Conservation (phyloP, 352 stramenopile genomes). For the Phytopythium litorale region DNA sequence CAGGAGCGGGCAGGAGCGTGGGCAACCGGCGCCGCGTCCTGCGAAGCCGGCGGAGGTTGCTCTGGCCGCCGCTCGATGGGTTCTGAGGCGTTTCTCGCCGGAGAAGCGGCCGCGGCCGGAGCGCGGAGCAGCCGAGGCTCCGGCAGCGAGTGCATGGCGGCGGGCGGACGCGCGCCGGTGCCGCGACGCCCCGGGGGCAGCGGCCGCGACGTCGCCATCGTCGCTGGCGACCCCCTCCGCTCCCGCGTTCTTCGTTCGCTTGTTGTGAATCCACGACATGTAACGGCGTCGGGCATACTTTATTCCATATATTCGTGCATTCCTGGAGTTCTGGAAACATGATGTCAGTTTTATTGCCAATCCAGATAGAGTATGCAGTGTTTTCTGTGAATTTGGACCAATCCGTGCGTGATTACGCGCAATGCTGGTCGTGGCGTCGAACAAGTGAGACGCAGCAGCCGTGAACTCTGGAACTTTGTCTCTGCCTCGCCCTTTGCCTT, state of each 20-base stretch:
- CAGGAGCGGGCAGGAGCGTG: neutral
- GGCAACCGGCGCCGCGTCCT: neutral
- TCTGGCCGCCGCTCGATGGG: neutral
- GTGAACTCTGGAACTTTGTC: neutral
- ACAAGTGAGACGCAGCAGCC: neutral
- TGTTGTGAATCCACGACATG: neutral
- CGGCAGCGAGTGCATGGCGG: slow-evolving; percentile 18
- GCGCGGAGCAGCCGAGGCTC: slow-evolving; percentile 20
- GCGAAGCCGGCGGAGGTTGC: neutral
- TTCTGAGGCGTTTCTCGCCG: neutral
- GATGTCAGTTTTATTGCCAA: neutral
- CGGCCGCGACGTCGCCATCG: slow-evolving; percentile 35
- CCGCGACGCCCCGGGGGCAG: slow-evolving; percentile 22
- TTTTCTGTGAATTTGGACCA: neutral
- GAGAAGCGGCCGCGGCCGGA: neutral
- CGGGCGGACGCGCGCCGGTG: slow-evolving; percentile 13
- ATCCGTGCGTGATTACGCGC: neutral
- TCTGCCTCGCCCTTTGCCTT: neutral
- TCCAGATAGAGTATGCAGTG: neutral
- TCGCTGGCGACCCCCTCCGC: neutral
- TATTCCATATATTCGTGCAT: slow-evolving; percentile 1
- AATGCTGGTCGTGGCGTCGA: neutral
- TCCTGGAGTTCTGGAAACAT: neutral
- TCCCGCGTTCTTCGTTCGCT: neutral
- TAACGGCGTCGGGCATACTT: neutral